These are phyloP conservation scores for Naganishia antarctica DNA, from an alignment of 768 basidiomycete species.

Conservation along the genomic window DNA sequence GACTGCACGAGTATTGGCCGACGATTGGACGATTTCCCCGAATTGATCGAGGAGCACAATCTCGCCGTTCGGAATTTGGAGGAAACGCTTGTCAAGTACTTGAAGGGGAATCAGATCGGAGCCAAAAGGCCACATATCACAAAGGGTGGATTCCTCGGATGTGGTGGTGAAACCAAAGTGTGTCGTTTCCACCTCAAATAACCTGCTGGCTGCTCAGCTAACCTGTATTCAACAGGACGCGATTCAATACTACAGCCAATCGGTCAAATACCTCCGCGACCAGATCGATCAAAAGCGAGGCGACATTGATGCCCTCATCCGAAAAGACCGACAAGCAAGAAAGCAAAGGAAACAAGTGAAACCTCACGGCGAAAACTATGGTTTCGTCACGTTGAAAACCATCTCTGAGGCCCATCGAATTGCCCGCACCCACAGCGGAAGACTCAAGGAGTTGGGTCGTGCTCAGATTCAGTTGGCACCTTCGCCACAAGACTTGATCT, in stretches of 20 bases:
- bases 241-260: constrained; percentile 71
- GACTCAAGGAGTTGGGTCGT: constrained; percentile 45
- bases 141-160: constrained; percentile 70
- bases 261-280: constrained; percentile 54
- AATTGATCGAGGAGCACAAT: constrained; percentile 80
- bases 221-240: constrained; percentile 58
- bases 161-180: constrained; percentile 65
- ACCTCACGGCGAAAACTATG: constrained; percentile 66
- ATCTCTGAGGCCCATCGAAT: constrained; percentile 50
- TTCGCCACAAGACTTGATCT: constrained; percentile 58
- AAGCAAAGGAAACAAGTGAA: constrained; percentile 37
- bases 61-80: constrained; percentile 90
- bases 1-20: constrained; percentile 53
- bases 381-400: constrained; percentile 48
- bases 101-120: constrained; percentile 73
- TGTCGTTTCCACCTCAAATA: not conserved
- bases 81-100: constrained; percentile 76
- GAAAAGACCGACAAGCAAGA: constrained; percentile 61
- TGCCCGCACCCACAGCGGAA: constrained; percentile 46
- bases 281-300: constrained; percentile 54
- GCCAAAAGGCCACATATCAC: constrained; percentile 75
- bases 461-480: constrained; percentile 48
- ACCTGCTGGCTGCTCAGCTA: too few relatives aligned
- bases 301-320: constrained; percentile 50
- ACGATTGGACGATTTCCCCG: constrained; percentile 78